Evolutionary conservation across 164 flowering plant species (phyloP).

Genomic region (Akebia trifoliata): DNA sequence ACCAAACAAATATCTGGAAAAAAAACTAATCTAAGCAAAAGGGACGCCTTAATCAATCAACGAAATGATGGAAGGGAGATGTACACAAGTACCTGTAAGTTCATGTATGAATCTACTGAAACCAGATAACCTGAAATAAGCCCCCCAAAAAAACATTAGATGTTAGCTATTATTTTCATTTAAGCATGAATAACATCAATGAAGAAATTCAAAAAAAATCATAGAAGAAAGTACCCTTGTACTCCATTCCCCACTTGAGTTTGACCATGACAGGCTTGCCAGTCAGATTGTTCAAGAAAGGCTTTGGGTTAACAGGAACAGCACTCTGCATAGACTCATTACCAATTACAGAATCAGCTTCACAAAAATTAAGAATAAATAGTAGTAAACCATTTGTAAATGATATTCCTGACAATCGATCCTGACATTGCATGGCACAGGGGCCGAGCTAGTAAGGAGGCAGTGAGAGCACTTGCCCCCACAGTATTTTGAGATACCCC

Average conservation of each 20-base stretch:
- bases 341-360: no score
- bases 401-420: no score
- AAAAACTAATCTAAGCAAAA: background rate
- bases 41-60: conserved; percentile 25
- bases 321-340: no score
- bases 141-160: background rate
- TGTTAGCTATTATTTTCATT: background rate
- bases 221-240: conserved; percentile 53
- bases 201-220: background rate
- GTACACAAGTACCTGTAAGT: conserved; percentile 44
- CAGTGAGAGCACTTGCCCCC: no score
- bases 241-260: conserved; percentile 98
- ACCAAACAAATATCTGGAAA: background rate
- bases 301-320: conserved; percentile 89
- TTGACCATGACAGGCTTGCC: conserved; percentile 92
- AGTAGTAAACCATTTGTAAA: no score
- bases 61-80: no score
- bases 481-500: no score
- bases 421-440: no score
- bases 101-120: conserved; percentile 84
- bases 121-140: conserved; percentile 64
- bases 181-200: background rate
- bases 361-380: no score
- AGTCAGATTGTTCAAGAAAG: conserved; percentile 91
- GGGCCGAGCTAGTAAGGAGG: no score